Base-by-base conservation (phyloP, 129 eudicot species). In the Centaurea solstitialis region DNA sequence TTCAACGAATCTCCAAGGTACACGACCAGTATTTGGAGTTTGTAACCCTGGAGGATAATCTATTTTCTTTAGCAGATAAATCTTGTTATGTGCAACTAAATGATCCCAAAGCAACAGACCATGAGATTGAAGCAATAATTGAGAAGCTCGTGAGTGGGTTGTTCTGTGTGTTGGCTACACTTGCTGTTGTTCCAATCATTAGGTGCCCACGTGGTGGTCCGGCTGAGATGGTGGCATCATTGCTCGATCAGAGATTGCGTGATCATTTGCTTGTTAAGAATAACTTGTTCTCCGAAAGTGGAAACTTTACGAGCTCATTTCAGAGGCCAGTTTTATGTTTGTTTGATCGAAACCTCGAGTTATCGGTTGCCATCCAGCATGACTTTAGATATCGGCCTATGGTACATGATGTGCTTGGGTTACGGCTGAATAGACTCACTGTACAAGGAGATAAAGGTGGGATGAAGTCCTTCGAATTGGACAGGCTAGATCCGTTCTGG, bases 11-110 rank as follows among this genome's bases (percentile, higher is more conserved):
- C 67, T 73, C 89, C 6, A 95, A 93, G 88, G 95, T 95, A 15
- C 97, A 91, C 21, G 99, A 95, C 68, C 99, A 96, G 89, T 96
- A 96, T 77, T 75, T 93, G 86, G 99, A 96, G 84, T 96, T 96
- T 83, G 95, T 93, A 22, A 96, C 97, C 1, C 80, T 96, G 17
- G 99, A 93, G 78, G 95, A 93, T 78, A 88, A 86, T 64, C 83
- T 96, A 70, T 96, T 96, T 82, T 88, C 97, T 0, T 89, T 96
- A 50, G 97, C 97, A 4, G 75, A 91, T 77, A 88, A 88, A 81
- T 82, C 86, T 80, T 92, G 98, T 80, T 96, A 88, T 82, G 88
- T 91, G 47, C 89, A 90, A 28, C 79, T 96, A 82, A 96, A 96
- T 69, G 99, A 96, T 85, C 99, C 99, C 4, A 84, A 87, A 50